These are phyloP conservation scores for Pythium myriotylum DNA, from an alignment of 352 stramenopile genomes.

Conservation along the genomic window DNA sequence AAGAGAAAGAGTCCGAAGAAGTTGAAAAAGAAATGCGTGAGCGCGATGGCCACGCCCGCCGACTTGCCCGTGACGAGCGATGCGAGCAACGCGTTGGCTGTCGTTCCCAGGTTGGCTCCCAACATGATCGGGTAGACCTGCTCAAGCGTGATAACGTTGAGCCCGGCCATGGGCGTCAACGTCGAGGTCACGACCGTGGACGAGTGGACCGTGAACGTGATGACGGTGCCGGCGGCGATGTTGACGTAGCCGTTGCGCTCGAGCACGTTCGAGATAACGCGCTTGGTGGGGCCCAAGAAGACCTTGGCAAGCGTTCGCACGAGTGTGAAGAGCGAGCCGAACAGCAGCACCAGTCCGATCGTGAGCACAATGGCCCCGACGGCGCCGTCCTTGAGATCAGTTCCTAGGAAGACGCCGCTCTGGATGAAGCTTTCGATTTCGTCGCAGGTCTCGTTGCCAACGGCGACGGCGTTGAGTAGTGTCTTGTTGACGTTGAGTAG, in stretches of 20 bases:
- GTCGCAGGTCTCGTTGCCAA: conserved; percentile 34
- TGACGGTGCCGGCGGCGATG: conserved; percentile 79
- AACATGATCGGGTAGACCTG: conserved; percentile 91
- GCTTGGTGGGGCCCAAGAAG: conserved; percentile 84
- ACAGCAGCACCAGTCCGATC: conserved; percentile 50
- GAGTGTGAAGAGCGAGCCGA: conserved; percentile 48
- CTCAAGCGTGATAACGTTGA: conserved; percentile 87
- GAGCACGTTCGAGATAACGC: conserved; percentile 85
- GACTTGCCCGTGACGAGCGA: conserved; percentile 82
- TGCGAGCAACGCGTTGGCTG: conserved; percentile 85
- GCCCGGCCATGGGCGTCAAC: conserved; percentile 87
- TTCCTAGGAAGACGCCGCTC: conserved; percentile 36
- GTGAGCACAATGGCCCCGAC: conserved; percentile 49
- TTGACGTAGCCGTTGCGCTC: conserved; percentile 90
- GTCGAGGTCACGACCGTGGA: conserved; percentile 91
- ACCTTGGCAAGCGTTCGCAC: conserved; percentile 60
- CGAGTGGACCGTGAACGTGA: conserved; percentile 91
- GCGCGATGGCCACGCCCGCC: conserved; percentile 83
- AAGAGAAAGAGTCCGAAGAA: conserved; percentile 90
- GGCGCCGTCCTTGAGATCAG: conserved; percentile 39
- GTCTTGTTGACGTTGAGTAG: conserved; percentile 20
- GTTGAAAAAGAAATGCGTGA: conserved; percentile 94
- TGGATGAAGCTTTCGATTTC: conserved; percentile 38
- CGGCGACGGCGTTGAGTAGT: conserved; percentile 22
- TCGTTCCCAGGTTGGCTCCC: conserved; percentile 93